phyloP scores from a whole-genome alignment of 148 eudicot species.

The Fagopyrum homotropicum region DNA sequence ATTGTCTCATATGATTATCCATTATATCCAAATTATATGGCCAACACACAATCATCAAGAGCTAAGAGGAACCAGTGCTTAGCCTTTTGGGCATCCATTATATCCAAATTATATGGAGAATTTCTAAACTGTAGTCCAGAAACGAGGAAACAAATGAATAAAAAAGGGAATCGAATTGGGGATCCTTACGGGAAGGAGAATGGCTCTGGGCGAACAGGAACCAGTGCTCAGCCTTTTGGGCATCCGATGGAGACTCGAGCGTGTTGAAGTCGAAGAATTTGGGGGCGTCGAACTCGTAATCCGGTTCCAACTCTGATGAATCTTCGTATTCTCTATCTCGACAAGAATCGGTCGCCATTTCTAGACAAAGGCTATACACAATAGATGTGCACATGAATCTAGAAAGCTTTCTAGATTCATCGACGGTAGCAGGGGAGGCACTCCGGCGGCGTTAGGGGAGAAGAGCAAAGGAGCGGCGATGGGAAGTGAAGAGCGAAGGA shows the following conservation, averaged over 20 bases:
- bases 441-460: no score
- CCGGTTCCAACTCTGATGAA: conserved; percentile 19
- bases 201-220: conserved; percentile 30
- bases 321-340: neutral
- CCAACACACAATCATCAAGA: conserved; percentile 75
- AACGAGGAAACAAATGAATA: neutral
- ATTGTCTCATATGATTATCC: conserved; percentile 43
- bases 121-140: neutral
- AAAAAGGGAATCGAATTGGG: neutral
- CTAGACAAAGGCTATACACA: no score
- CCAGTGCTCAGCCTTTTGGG: conserved; percentile 41
- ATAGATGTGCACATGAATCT: no score
- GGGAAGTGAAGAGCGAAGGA: no score
- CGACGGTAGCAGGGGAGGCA: no score
- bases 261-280: conserved; percentile 41
- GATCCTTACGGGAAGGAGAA: conserved; percentile 47
- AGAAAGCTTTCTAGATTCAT: no score
- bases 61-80: conserved; percentile 32
- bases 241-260: conserved; percentile 29
- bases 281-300: conserved; percentile 50
- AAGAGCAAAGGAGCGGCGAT: no score
- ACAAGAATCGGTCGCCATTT: no score
- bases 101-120: neutral
- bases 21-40: conserved; percentile 78
- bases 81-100: no score